Evolutionary conservation across 2,329 filamentous ascomycete genomes (phyloP), one percentile per base, ranked within the genome.

Genomic region (Eurotiales sp.): DNA sequence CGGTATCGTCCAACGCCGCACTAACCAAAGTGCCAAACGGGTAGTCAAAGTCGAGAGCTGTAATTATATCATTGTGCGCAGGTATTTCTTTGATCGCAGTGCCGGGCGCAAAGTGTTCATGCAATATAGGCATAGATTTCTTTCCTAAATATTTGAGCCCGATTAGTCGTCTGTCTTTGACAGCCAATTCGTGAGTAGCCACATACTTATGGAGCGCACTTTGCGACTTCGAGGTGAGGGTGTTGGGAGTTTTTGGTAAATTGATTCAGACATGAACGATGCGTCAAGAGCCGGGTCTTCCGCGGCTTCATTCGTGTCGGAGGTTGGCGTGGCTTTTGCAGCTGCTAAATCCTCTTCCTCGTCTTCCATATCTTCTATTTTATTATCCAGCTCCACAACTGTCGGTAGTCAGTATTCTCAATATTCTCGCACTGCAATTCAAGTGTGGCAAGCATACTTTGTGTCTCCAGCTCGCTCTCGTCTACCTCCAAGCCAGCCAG

Each of bases 1-100:
- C 87, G 1, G 90, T 91, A 68, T 99, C 93, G 66, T 99, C 93
- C 62, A 96, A 75, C 8, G 91, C 88, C 8, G 93, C 87, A 7
- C 90, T 92, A 5, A 97, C 90, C 82, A 97, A 84, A 17, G 90
- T 95, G 14, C 93, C 93, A 68, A 97, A 97, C 0, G 93, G 93
- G n/a, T 87, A 87, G 67, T 99, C 93, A 68, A 99, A 99, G 71
- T 97, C 93, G 55, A 99, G 69, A 7, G 92, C 87, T 1, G 91
- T 95, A 56, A 99, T 87, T 52, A 81, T 82, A 66, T 99, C 93
- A 47, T 83, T 84, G 68, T 99, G 93, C 2, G 92, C 90, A 59
- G 88, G 85, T 51, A 97, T 80, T 67, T 96, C 89, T 59, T 87
- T 87, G 62, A 99, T 96, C 62, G 81, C 83, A 29, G 88, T 90